Evolutionary conservation across 2,329 filamentous ascomycete genomes (phyloP).

Genomic region (Talaromyces sp.): DNA sequence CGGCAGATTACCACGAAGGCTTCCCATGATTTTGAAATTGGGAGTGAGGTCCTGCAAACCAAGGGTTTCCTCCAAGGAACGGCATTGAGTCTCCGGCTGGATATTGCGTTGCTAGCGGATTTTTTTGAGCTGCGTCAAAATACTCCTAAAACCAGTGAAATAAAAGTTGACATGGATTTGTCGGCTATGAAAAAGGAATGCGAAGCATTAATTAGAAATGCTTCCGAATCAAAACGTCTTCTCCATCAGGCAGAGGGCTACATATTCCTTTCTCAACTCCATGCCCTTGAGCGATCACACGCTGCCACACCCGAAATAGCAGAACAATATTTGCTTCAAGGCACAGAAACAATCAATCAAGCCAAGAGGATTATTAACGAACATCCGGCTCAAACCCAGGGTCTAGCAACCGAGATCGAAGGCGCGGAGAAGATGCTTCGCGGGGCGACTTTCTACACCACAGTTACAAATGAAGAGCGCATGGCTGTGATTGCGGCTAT

Average conservation of each 20-base stretch:
- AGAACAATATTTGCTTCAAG: not conserved
- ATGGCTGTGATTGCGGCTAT: slow-evolving; percentile 54
- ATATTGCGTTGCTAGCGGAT: slow-evolving; percentile 50
- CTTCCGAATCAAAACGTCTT: slow-evolving; percentile 36
- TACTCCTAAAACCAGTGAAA: not conserved
- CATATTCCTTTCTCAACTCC: slow-evolving; percentile 52
- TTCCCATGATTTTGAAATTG: slow-evolving; percentile 25
- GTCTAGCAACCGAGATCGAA: slow-evolving; percentile 49
- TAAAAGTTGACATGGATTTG: slow-evolving; percentile 33
- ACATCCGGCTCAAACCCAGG: slow-evolving; percentile 31
- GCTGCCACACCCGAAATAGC: not conserved
- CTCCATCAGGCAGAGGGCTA: slow-evolving; percentile 53
- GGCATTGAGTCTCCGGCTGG: slow-evolving; percentile 50
- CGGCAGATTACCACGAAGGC: slow-evolving; percentile 26
- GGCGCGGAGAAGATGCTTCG: slow-evolving; percentile 49
- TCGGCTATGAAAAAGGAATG: slow-evolving; percentile 42
- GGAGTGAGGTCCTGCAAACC: slow-evolving; percentile 36
- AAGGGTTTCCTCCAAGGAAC: slow-evolving; percentile 42
- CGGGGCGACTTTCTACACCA: slow-evolving; percentile 49
- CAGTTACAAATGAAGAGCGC: slow-evolving; percentile 54
- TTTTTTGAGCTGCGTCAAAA: slow-evolving; percentile 32
- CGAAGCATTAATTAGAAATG: slow-evolving; percentile 40
- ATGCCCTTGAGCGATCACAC: slow-evolving; percentile 42
- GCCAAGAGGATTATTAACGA: not conserved
- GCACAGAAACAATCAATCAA: not conserved